Evolutionary conservation across 805 yeast species (phyloP).

Genomic region (Ogataea dorogensis): DNA sequence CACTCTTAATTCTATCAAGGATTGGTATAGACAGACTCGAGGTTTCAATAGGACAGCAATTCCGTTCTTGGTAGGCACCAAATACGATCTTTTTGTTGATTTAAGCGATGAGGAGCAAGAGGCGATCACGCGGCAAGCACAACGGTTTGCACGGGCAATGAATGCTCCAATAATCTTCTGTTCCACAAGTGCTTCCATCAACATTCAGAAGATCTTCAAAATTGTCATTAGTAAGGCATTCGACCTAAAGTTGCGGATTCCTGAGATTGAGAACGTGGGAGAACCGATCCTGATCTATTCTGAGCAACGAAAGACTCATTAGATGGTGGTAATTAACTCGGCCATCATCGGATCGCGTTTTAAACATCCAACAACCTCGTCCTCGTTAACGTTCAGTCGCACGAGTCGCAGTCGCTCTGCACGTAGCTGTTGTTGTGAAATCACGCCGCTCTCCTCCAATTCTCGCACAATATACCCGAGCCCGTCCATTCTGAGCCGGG

Average conservation of each 20-base stretch:
- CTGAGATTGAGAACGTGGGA: conserved; percentile 82
- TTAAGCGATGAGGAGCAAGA: conserved; percentile 77
- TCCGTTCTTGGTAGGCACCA: conserved; percentile 90
- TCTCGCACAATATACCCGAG: conserved; percentile 63
- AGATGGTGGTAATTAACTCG: conserved; percentile 23
- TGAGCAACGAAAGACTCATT: conserved; percentile 12
- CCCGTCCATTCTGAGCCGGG: conserved; percentile 52
- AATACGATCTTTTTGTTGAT: conserved; percentile 83
- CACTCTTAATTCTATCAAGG: conserved; percentile 83
- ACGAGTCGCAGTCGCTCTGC: conserved; percentile 68
- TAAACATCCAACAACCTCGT: conserved; percentile 61
- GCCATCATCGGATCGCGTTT: conserved; percentile 51
- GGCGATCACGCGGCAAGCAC: conserved; percentile 78
- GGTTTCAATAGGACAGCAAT: conserved; percentile 89
- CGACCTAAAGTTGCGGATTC: conserved; percentile 76
- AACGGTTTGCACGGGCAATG: conserved; percentile 86
- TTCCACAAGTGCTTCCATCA: conserved; percentile 88
- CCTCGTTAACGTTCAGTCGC: conserved; percentile 66
- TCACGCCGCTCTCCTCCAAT: conserved; percentile 73
- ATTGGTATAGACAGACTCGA: conserved; percentile 91
- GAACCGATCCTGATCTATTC: conserved; percentile 82
- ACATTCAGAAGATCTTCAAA: conserved; percentile 91
- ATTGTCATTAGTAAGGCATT: conserved; percentile 87
- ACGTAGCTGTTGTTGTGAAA: conserved; percentile 62
- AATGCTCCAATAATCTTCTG: conserved; percentile 80